A percentile compares a stretch with the other conserved stretches of the same genome.
phyloP scores from a whole-genome alignment of 352 stramenopile species.

The Discostella stelligera region DNA sequence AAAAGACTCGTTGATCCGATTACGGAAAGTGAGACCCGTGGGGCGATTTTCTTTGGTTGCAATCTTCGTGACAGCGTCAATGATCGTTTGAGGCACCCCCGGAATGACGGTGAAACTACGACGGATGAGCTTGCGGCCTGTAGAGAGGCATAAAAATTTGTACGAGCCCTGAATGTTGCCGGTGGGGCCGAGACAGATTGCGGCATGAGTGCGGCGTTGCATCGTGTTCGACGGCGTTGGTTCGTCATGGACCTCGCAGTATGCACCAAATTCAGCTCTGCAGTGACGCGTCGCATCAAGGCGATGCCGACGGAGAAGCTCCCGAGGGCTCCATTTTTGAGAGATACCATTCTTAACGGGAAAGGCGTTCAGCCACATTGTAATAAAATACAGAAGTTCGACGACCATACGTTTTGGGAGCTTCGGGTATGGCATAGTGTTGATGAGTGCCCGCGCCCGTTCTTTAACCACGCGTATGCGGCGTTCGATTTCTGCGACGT shows the following conservation, averaged over 20 bases:
- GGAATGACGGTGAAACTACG: not conserved
- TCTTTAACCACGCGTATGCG: conserved; percentile 53
- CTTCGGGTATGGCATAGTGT: conserved; percentile 33
- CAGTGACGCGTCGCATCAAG: conserved; percentile 19
- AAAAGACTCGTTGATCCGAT: not conserved
- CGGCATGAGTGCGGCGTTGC: conserved; percentile 22
- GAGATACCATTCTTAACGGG: conserved; percentile 26
- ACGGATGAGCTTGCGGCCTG: not conserved
- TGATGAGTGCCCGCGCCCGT: conserved; percentile 13
- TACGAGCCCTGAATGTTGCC: conserved; percentile 25
- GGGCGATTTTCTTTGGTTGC: not conserved
- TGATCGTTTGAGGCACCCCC: not conserved
- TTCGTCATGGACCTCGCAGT: conserved; percentile 52
- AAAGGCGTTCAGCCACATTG: conserved; percentile 56
- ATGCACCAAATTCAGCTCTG: conserved; percentile 38
- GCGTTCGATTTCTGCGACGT: conserved; percentile 52
- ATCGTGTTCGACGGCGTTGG: conserved; percentile 34
- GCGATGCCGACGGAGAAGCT: conserved; percentile 19
- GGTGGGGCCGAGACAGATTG: conserved; percentile 8
- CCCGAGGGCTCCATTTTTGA: conserved; percentile 19
- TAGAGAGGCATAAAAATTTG: conserved; percentile 9
- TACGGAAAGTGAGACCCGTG: not conserved
- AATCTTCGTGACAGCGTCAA: not conserved
- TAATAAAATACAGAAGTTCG: conserved; percentile 23
- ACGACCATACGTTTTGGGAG: conserved; percentile 30